phyloP scores from a whole-genome alignment of 225 moss, liverwort and hornwort genomes.

The Straminergon stramineum region DNA sequence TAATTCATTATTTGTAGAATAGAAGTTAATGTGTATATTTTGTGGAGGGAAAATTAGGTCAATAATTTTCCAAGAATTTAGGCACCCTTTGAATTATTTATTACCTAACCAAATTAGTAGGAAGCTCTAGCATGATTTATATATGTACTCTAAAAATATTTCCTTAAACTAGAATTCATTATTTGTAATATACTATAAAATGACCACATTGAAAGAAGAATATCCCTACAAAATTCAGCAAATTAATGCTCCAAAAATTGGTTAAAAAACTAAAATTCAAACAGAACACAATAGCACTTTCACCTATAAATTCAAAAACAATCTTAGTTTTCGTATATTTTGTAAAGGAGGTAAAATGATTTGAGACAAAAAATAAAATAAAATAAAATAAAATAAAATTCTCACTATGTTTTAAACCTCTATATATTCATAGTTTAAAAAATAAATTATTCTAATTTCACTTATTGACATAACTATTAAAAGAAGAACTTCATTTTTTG shows the following conservation, averaged over 20 bases:
- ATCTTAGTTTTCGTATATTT: background rate
- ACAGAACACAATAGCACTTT: accelerated
- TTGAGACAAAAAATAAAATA: background rate
- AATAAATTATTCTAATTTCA: background rate
- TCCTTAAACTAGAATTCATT: background rate
- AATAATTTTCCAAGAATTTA: too few species aligned
- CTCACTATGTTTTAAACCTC: background rate
- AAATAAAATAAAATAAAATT: too few species aligned
- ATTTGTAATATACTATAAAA: background rate
- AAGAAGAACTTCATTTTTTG: background rate
- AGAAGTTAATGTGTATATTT: too few species aligned
- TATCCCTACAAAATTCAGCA: accelerated
- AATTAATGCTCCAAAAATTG: background rate
- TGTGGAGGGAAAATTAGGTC: too few species aligned
- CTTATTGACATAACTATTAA: background rate
- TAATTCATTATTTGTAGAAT: too few species aligned
- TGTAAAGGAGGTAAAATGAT: background rate
- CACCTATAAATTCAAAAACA: background rate
- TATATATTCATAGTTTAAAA: too few species aligned
- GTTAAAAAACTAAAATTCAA: background rate
- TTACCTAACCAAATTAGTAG: too few species aligned
- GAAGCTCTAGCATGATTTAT: background rate
- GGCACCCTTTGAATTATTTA: too few species aligned
- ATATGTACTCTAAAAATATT: background rate
- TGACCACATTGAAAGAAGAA: background rate